phyloP scores from a whole-genome alignment of 148 eudicot species.

The Vaccinium myrtillus region DNA sequence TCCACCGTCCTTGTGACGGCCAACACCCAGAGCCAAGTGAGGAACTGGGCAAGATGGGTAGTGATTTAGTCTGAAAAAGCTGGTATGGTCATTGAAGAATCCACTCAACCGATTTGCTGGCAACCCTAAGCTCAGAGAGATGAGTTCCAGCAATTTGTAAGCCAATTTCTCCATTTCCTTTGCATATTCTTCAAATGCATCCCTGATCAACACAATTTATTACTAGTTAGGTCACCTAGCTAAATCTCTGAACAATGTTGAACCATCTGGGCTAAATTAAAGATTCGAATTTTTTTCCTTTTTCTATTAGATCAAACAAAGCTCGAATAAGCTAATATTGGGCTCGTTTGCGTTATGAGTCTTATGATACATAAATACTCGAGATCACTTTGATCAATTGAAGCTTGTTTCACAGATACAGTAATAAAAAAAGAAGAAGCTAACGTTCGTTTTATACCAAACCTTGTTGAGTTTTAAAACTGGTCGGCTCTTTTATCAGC shows the following conservation, averaged over 20 bases:
- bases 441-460: neutral
- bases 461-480: neutral
- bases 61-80: slow-evolving; percentile 57
- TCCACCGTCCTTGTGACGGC: slow-evolving; percentile 73
- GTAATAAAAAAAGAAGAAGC: neutral
- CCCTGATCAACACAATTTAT: slow-evolving; percentile 31
- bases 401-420: neutral
- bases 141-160: slow-evolving; percentile 49
- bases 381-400: neutral
- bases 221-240: neutral
- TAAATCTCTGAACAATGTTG: neutral
- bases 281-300: too few species aligned
- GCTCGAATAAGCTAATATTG: neutral
- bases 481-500: neutral
- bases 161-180: slow-evolving; percentile 53
- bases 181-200: slow-evolving; percentile 52
- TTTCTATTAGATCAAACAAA: neutral
- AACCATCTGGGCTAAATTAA: too few species aligned
- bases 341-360: neutral
- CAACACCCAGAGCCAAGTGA: slow-evolving; percentile 60
- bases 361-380: neutral
- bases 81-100: slow-evolving; percentile 47
- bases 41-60: slow-evolving; percentile 71
- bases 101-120: slow-evolving; percentile 32
- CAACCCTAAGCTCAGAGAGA: slow-evolving; percentile 62